Conservation (phyloP, 371 early-diverging fungal species). For the Mucor lusitanicus region DNA sequence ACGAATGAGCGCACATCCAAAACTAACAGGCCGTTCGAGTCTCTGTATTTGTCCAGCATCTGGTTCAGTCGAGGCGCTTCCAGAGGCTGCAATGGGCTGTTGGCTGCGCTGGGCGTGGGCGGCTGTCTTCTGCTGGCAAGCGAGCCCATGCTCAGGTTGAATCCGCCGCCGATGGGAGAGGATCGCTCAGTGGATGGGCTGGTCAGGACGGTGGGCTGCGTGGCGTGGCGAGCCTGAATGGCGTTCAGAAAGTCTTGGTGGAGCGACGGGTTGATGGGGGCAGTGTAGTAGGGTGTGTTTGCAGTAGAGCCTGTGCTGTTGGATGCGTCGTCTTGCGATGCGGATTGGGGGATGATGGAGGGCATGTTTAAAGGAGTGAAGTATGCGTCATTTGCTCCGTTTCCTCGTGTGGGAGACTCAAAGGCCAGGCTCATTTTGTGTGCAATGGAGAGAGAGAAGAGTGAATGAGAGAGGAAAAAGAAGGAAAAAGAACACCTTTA, state of each 20-base stretch:
- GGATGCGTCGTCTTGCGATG: background rate
- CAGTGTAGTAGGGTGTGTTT: constrained; percentile 52
- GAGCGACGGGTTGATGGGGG: constrained; percentile 44
- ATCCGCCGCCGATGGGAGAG: background rate
- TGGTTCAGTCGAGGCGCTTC: constrained; percentile 6
- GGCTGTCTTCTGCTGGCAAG: constrained; percentile 25
- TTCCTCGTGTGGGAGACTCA: constrained; percentile 43
- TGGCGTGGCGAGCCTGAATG: constrained; percentile 46
- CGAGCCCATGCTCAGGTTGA: constrained; percentile 20
- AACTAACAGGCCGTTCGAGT: constrained; percentile 22
- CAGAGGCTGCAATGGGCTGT: background rate
- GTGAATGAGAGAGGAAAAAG: background rate
- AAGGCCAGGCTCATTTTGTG: constrained; percentile 41
- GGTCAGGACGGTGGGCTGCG: constrained; percentile 35
- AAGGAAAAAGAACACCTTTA: constrained; percentile 3
- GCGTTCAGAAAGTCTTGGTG: constrained; percentile 55
- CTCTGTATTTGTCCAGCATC: constrained; percentile 1
- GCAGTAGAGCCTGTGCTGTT: constrained; percentile 12
- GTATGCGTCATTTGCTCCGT: constrained; percentile 38
- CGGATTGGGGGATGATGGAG: constrained; percentile 5
- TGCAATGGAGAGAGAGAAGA: background rate
- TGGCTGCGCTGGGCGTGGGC: background rate
- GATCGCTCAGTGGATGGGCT: background rate
- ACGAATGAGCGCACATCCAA: constrained; percentile 61
- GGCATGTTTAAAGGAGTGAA: constrained; percentile 48